A percentile compares a stretch with the other conserved stretches of the same genome.
These are phyloP conservation scores for Lactarius hatsudake DNA, from an alignment of 768 basidiomycete genomes.

Conservation along the genomic window DNA sequence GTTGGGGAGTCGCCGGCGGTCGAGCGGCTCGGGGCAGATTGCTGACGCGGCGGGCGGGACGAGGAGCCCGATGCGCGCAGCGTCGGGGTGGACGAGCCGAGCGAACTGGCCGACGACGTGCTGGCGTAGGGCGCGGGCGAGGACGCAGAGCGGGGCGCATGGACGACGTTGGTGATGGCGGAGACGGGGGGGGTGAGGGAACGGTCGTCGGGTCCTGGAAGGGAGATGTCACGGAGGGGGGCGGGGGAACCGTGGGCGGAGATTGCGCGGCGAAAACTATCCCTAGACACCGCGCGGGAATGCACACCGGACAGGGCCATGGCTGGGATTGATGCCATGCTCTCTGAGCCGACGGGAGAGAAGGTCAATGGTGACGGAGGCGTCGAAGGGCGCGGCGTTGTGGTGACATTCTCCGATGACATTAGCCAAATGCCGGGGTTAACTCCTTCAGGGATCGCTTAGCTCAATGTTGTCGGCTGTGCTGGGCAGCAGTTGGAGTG, in stretches of 20 bases:
- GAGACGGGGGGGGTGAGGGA: slow-evolving; percentile 22
- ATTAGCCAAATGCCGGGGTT: background rate
- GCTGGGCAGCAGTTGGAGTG: background rate
- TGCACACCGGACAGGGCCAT: slow-evolving; percentile 2
- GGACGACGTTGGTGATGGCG: background rate
- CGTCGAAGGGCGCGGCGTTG: background rate
- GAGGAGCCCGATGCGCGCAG: slow-evolving; percentile 11
- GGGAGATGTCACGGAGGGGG: slow-evolving; percentile 5
- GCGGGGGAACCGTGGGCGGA: slow-evolving; percentile 3
- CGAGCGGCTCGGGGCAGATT: slow-evolving; percentile 12
- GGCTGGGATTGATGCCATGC: background rate
- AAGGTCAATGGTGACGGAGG: slow-evolving; percentile 1
- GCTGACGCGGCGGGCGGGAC: slow-evolving; percentile 11
- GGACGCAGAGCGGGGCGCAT: slow-evolving; percentile 7
- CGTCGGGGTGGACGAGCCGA: slow-evolving; percentile 15
- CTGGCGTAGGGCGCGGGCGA: slow-evolving; percentile 16
- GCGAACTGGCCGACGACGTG: slow-evolving; percentile 8
- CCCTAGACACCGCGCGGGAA: slow-evolving; percentile 1
- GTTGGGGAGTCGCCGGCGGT: slow-evolving; percentile 20
- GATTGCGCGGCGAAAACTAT: background rate
- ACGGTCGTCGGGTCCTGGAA: slow-evolving; percentile 15
- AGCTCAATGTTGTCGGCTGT: background rate
- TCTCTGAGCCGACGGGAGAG: background rate
- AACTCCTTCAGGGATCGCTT: background rate
- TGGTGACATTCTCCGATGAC: background rate